Conservation (phyloP, 2,329 filamentous ascomycete genomes). For the Monilinia fructigena region DNA sequence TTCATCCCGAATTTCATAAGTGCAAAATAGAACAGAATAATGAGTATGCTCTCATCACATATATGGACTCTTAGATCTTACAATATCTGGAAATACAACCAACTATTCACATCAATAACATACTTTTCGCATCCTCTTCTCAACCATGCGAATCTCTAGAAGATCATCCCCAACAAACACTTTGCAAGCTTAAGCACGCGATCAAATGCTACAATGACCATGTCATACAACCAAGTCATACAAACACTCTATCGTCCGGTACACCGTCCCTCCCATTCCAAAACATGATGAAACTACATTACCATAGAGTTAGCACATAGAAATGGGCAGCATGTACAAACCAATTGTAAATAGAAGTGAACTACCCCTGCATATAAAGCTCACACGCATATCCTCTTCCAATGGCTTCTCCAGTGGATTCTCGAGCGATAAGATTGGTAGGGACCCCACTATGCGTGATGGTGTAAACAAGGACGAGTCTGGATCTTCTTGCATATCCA, state of each 20-base stretch:
- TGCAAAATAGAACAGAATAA: neutral
- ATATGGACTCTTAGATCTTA: neutral
- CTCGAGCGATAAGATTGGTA: too few species aligned
- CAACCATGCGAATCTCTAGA: neutral
- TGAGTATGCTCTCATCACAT: neutral
- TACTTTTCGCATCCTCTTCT: neutral
- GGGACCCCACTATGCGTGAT: slow-evolving; percentile 2
- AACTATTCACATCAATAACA: neutral
- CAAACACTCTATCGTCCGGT: neutral
- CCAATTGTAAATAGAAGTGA: neutral
- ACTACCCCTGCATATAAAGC: neutral
- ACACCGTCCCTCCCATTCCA: neutral
- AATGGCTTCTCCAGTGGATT: neutral
- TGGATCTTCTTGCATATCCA: slow-evolving; percentile 3
- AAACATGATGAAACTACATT: neutral
- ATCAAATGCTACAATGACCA: neutral
- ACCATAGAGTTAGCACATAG: slow-evolving; percentile 18
- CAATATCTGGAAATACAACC: neutral
- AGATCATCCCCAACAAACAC: neutral
- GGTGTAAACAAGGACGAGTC: slow-evolving; percentile 1
- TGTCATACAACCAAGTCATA: neutral
- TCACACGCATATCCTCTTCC: neutral
- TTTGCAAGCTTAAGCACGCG: too few species aligned
- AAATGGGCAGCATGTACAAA: neutral
- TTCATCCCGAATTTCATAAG: neutral